Percentiles rank a stretch among this genome's conserved stretches.
Evolutionary conservation across 169 alveolate genomes (phyloP).

Genomic region (Plasmodium adleri): DNA sequence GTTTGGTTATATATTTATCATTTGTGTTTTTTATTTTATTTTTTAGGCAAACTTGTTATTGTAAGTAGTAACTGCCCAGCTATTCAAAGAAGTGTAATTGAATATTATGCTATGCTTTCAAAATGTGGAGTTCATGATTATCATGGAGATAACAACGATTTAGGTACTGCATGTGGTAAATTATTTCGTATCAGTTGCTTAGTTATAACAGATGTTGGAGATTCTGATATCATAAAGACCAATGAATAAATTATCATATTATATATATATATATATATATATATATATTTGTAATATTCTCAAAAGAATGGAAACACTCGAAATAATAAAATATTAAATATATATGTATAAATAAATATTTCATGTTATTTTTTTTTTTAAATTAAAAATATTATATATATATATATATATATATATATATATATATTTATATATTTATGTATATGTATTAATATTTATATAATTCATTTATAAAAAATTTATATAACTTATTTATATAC

Average conservation of each 20-base stretch:
- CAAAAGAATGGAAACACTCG: too few species aligned
- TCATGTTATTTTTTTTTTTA: neutral
- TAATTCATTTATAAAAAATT: neutral
- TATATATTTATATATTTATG: neutral
- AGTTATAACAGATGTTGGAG: slow-evolving; percentile 98
- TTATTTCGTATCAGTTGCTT: slow-evolving; percentile 96
- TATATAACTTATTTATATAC: too few species aligned
- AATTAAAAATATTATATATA: neutral
- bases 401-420: slow-evolving; percentile 1
- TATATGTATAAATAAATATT: neutral
- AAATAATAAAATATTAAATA: neutral
- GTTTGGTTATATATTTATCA: neutral
- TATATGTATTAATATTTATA: neutral
- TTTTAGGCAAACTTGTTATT: slow-evolving; percentile 91
- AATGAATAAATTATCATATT: slow-evolving; percentile 81
- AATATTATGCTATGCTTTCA: slow-evolving; percentile 98
- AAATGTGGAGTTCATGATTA: slow-evolving; percentile 95
- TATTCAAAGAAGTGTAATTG: slow-evolving; percentile 97
- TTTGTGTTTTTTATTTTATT: neutral
- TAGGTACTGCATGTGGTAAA: slow-evolving; percentile 98
- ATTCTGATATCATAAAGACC: slow-evolving; percentile 96
- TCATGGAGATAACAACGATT: slow-evolving; percentile 95
- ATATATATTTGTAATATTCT: neutral
- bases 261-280: neutral
- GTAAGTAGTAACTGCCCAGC: slow-evolving; percentile 98